Evolutionary conservation across 2,329 filamentous ascomycete species (phyloP).

Genomic region (Cladorrhinum sp.): DNA sequence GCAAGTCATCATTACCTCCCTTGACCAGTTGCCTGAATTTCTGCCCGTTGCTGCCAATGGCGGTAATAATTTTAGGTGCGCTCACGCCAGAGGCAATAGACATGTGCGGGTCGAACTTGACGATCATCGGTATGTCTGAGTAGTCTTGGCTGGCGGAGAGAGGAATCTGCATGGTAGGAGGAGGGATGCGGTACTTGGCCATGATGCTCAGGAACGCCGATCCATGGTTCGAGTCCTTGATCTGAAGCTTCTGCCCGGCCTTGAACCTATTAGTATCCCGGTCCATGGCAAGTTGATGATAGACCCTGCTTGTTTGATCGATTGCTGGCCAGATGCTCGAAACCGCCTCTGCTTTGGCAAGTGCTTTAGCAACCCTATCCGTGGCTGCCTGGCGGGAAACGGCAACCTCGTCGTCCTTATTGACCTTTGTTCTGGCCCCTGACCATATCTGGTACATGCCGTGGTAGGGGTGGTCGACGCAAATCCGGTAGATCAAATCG

Average conservation of each 20-base stretch:
- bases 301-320: slow-evolving; percentile 68
- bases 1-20: slow-evolving; percentile 90
- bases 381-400: slow-evolving; percentile 73
- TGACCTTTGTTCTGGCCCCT: slow-evolving; percentile 65
- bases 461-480: slow-evolving; percentile 90
- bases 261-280: slow-evolving; percentile 64
- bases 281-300: slow-evolving; percentile 63
- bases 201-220: slow-evolving; percentile 61
- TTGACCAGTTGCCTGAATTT: slow-evolving; percentile 91
- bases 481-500: slow-evolving; percentile 76
- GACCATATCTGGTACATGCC: slow-evolving; percentile 97
- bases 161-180: slow-evolving; percentile 82
- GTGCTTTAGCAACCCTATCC: slow-evolving; percentile 59
- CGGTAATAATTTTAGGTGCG: slow-evolving; percentile 88
- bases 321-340: slow-evolving; percentile 66
- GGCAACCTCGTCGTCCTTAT: slow-evolving; percentile 70
- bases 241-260: slow-evolving; percentile 58
- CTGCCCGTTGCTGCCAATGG: slow-evolving; percentile 71
- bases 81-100: slow-evolving; percentile 87
- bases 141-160: slow-evolving; percentile 74
- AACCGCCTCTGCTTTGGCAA: slow-evolving; percentile 53
- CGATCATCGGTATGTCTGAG: slow-evolving; percentile 68
- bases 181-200: slow-evolving; percentile 68
- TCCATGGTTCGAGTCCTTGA: slow-evolving; percentile 59
- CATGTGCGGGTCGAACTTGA: slow-evolving; percentile 70